Evolutionary conservation across 139 green algal species (phyloP).

Genomic region (Coccomyxa sp.): DNA sequence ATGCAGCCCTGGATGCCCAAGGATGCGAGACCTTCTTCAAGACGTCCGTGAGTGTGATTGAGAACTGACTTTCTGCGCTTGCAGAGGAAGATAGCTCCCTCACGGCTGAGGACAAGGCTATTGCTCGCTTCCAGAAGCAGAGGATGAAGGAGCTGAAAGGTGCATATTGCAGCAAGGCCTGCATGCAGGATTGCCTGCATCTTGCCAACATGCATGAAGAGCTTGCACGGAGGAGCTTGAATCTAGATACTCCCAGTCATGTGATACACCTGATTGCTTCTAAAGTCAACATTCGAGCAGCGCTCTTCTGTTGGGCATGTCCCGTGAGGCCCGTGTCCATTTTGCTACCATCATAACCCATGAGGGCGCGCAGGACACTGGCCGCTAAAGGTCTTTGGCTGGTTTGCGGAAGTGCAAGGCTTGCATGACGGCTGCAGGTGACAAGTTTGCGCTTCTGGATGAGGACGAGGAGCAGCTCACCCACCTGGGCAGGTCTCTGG

Average conservation of each 20-base stretch:
- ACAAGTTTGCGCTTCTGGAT: constrained; percentile 74
- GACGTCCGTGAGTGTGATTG: background rate
- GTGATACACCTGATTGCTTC: too few species aligned
- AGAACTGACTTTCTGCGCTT: background rate
- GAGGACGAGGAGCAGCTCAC: constrained; percentile 57
- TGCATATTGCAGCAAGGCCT: background rate
- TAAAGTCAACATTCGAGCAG: too few species aligned
- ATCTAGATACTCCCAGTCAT: too few species aligned
- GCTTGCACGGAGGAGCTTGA: too few species aligned
- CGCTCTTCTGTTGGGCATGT: too few species aligned
- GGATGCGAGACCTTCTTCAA: background rate
- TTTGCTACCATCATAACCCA: too few species aligned
- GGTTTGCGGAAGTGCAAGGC: background rate
- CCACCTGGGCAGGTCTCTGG: constrained; percentile 50
- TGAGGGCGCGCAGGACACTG: too few species aligned
- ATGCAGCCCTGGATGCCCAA: background rate
- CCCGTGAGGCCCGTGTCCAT: too few species aligned
- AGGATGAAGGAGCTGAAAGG: constrained; percentile 49
- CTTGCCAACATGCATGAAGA: too few species aligned
- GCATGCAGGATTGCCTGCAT: too few species aligned
- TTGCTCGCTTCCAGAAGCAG: constrained; percentile 81
- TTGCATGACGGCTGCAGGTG: constrained; percentile 8
- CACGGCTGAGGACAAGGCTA: constrained; percentile 74
- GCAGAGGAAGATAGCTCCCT: constrained; percentile 76
- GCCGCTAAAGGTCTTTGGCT: too few species aligned